Evolutionary conservation across 116 monocot species (phyloP).

Genomic region (Cymodocea nodosa): DNA sequence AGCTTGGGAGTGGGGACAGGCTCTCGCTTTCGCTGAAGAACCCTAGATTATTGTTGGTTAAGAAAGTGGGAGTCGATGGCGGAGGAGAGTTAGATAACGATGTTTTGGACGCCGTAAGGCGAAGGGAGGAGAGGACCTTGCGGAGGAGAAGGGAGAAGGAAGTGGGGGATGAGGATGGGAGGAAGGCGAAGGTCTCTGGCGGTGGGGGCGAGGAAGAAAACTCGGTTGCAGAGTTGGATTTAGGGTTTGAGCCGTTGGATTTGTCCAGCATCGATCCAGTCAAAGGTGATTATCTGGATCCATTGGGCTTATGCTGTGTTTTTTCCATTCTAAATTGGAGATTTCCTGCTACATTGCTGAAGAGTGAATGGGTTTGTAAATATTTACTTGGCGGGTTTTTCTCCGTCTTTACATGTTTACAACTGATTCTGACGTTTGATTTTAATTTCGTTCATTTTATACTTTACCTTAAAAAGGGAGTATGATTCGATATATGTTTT

Average conservation of each 20-base stretch:
- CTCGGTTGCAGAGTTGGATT: not conserved
- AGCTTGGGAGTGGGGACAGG: conserved; percentile 7
- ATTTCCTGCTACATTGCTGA: not conserved
- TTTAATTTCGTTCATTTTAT: no score
- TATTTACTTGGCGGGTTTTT: no score
- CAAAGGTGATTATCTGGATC: conserved; percentile 5
- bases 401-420: not conserved
- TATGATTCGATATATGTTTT: no score
- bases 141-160: conserved; percentile 4
- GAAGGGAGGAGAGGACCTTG: conserved; percentile 8
- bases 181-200: not conserved
- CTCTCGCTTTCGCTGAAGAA: conserved; percentile 12
- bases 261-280: conserved; percentile 12
- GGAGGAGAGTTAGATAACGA: not conserved
- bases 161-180: not conserved
- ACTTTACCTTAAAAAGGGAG: no score
- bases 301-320: not conserved
- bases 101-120: conserved; percentile 10
- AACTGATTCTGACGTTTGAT: no score
- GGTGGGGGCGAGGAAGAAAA: not conserved
- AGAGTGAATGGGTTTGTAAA: not conserved
- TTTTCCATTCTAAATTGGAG: not conserved
- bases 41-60: conserved; percentile 9
- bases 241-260: conserved; percentile 2
- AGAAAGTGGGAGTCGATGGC: not conserved